Base-by-base conservation (phyloP, 2,329 filamentous ascomycete genomes). In the Myriosclerotinia curreyana region DNA sequence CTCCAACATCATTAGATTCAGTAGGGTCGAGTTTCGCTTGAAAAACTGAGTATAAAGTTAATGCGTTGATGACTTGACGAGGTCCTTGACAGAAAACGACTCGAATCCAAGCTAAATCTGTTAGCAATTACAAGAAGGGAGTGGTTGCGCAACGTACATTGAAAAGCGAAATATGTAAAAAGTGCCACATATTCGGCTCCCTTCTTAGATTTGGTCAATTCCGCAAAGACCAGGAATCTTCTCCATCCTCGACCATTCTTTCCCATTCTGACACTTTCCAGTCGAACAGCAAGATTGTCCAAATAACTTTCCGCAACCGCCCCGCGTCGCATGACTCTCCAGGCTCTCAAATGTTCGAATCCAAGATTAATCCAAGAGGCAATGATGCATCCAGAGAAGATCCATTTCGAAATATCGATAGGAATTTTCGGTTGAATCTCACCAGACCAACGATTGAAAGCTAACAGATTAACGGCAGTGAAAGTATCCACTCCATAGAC, bases 401-500 rank as follows among this genome's bases (percentile, higher is more conserved):
- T 93, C 92, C 93, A 97, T 79, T 95, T 96, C 15, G 92, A 90
- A 62, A 94, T 84, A 56, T 85, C 79, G 73, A 96, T 86, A 4
- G 87, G 84, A 69, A 98, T 89, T 49, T 85, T 83, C 1, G 92
- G 92, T 70, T 91, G 79, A 70, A 98, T 89, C 69, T 91, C 83
- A 61, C 90, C 91, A 1, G 91, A 91, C 93, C 93, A 98, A 66
- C 86, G 86, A 78, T 96, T 86, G 78, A 96, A 97, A 64, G 84
- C 90, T 59, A 99, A 83, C 49, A 99, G 82, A 68, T 96, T 96
- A 78, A 97, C 84, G 67, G 93, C 93, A 5, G 93, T 97, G 75
- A 97, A 98, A 66, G 88, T 92, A 78, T 98, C 94, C 74, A 96
- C 90, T 36, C 82, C 87, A 76, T 96, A 97, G 69, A 96, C 92